phyloP scores from a whole-genome alignment of 192 early-diverging fungal genomes.

The Umbelopsis sp. region DNA sequence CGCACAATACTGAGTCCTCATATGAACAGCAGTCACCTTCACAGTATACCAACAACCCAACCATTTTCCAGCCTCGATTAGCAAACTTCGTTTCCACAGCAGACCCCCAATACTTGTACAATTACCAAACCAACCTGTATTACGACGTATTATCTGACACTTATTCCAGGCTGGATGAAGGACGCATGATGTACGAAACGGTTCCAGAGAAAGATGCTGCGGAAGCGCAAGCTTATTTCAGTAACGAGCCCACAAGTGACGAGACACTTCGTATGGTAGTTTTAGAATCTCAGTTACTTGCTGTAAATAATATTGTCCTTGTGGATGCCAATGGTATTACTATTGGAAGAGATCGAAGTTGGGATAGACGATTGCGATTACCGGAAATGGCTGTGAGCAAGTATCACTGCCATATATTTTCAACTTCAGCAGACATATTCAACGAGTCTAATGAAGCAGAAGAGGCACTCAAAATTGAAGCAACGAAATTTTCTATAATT shows the following conservation, averaged over 20 bases:
- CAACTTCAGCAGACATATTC: constrained; percentile 30
- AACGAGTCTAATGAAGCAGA: constrained; percentile 15
- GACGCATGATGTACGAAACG: constrained; percentile 54
- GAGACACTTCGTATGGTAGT: constrained; percentile 62
- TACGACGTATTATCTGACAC: constrained; percentile 53
- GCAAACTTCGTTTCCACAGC: neutral
- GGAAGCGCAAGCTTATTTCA: constrained; percentile 11
- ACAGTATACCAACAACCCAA: neutral
- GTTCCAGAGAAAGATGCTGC: constrained; percentile 29
- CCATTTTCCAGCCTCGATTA: neutral
- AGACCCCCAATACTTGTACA: constrained; percentile 45
- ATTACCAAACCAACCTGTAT: constrained; percentile 50
- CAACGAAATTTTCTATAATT: constrained; percentile 40
- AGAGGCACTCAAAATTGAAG: neutral
- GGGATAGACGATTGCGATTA: constrained; percentile 58
- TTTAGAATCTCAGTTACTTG: constrained; percentile 48
- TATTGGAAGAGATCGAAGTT: constrained; percentile 64
- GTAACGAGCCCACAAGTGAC: constrained; percentile 42
- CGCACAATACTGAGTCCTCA: too few relatives aligned
- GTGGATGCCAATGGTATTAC: constrained; percentile 58
- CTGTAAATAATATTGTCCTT: constrained; percentile 50
- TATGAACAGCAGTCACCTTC: too few relatives aligned
- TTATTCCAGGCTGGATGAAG: constrained; percentile 55
- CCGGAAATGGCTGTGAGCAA: constrained; percentile 67
- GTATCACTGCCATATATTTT: constrained; percentile 64